Evolutionary conservation across 2,329 filamentous ascomycete species (phyloP).

Genomic region (Cercospora sesami): DNA sequence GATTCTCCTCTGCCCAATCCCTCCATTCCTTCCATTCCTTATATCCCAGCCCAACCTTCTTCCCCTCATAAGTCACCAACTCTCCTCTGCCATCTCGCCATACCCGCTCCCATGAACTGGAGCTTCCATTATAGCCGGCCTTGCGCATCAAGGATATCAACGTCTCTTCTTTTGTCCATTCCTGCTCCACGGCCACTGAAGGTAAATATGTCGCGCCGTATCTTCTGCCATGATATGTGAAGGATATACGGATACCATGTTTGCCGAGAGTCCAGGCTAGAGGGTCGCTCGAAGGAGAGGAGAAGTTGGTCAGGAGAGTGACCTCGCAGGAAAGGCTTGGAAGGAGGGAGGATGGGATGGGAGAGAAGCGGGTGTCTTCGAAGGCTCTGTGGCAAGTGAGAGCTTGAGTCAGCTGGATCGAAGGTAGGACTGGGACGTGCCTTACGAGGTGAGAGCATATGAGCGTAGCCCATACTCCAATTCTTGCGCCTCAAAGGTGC

Average conservation of each 20-base stretch:
- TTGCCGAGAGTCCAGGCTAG: conserved; percentile 84
- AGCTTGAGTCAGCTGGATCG: not conserved
- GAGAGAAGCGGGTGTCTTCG: conserved; percentile 62
- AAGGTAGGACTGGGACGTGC: not conserved
- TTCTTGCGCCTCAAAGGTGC: conserved; percentile 80
- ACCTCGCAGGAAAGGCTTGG: conserved; percentile 71
- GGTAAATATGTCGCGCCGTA: conserved; percentile 90
- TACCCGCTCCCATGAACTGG: conserved; percentile 46
- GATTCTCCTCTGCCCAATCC: conserved; percentile 60
- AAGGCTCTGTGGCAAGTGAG: conserved; percentile 52
- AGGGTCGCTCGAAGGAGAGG: conserved; percentile 60
- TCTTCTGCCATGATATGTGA: conserved; percentile 69
- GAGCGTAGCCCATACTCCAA: conserved; percentile 71
- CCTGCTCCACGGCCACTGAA: conserved; percentile 87
- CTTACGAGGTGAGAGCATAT: conserved; percentile 78
- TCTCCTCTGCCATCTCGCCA: conserved; percentile 76
- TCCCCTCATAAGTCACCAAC: conserved; percentile 83
- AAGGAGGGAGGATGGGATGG: conserved; percentile 67
- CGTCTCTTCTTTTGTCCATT: conserved; percentile 92
- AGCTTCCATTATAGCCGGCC: conserved; percentile 77
- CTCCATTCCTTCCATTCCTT: conserved; percentile 77
- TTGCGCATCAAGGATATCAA: conserved; percentile 89
- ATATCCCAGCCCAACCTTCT: conserved; percentile 70
- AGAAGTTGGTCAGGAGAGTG: conserved; percentile 67
- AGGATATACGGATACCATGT: conserved; percentile 85